Base-by-base conservation (phyloP, 176 grass and related monocot species). In the Dendrocalamus sinicus region DNA sequence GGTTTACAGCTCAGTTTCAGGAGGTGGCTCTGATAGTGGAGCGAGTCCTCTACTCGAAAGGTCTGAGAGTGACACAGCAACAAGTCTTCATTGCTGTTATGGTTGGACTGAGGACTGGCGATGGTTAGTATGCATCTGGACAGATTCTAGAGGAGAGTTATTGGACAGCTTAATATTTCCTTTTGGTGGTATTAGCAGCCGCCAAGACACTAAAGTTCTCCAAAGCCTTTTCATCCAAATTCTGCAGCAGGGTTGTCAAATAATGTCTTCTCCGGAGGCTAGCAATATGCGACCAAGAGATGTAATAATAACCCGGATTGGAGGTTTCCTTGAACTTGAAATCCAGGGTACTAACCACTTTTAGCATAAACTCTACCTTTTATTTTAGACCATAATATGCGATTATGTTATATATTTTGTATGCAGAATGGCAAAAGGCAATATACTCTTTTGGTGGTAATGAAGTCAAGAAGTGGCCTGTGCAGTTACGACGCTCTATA, bases 71-170 rank as follows among this genome's bases (percentile, higher is more conserved):
- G 89, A 95, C 26, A 91, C 61, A 83, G 69, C 81, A 83, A 63
- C 81, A 83, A 94, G 97, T 79, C 92, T 94, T 85, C 97, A 99
- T 88, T 99, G 97, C 83, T 96, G 88, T 81, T 96, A 99, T 89
- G 93, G 93, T 60, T 99, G 97, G 97, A 99, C 97, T 4, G 97
- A 99, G 92, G 93, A 96, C 81, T 99, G 97, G 97, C 84, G 93
- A 84, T 99, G 97, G 97, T 75, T 96, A 84, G 89, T 96, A 40
- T 99, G 97, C 82, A 91, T 99, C 63, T 99, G 97, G 97, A 96
- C 97, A 65, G 97, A 99, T 89, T 89, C 97, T 65, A 92, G 94
- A 86, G 94, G 97, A 79, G 97, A 99, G 83, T 87, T 99, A 70
- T 83, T 99, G 74, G 93, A 99, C 70, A 92, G 88, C 19, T 85